phyloP scores from a whole-genome alignment of 805 yeast species.

The Metschnikowia vanudenii region DNA sequence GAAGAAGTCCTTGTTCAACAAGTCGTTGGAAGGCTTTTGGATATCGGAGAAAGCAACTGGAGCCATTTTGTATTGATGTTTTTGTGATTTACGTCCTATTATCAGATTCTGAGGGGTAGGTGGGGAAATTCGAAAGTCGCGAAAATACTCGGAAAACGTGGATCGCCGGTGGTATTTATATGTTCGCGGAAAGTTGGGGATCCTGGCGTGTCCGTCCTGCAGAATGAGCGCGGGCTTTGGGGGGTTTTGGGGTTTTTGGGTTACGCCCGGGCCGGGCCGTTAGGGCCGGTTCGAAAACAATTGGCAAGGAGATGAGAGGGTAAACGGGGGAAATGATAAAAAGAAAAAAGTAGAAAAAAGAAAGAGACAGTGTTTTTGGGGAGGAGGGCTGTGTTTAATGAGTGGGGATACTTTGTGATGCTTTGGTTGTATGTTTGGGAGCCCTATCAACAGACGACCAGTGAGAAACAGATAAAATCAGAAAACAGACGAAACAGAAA shows the following conservation, averaged over 20 bases:
- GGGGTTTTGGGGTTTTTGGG: slow-evolving; percentile 3
- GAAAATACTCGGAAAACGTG: slow-evolving; percentile 14
- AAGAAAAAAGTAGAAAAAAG: too few species aligned
- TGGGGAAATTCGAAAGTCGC: slow-evolving; percentile 7
- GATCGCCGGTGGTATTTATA: slow-evolving; percentile 16
- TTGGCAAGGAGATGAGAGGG: too few species aligned
- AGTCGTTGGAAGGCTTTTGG: slow-evolving; percentile 87
- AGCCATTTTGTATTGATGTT: slow-evolving; percentile 27
- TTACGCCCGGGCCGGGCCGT: not conserved
- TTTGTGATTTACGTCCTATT: too few species aligned
- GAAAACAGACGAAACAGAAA: too few species aligned
- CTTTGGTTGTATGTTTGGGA: too few species aligned
- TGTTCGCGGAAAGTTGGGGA: slow-evolving; percentile 12
- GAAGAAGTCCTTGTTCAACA: slow-evolving; percentile 89
- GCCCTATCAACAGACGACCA: too few species aligned
- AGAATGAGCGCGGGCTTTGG: slow-evolving; percentile 14
- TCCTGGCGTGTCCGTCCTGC: slow-evolving; percentile 11
- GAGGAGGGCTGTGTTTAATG: too few species aligned
- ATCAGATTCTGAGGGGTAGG: slow-evolving; percentile 1
- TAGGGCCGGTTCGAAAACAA: too few species aligned
- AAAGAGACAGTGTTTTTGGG: too few species aligned
- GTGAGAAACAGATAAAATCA: too few species aligned
- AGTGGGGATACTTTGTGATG: too few species aligned
- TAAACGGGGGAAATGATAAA: too few species aligned
- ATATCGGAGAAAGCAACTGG: slow-evolving; percentile 93